A percentile compares a stretch with the other conserved stretches of the same genome.
phyloP scores from a whole-genome alignment of 176 grass and related monocot genomes.

The Oryza nivara region DNA sequence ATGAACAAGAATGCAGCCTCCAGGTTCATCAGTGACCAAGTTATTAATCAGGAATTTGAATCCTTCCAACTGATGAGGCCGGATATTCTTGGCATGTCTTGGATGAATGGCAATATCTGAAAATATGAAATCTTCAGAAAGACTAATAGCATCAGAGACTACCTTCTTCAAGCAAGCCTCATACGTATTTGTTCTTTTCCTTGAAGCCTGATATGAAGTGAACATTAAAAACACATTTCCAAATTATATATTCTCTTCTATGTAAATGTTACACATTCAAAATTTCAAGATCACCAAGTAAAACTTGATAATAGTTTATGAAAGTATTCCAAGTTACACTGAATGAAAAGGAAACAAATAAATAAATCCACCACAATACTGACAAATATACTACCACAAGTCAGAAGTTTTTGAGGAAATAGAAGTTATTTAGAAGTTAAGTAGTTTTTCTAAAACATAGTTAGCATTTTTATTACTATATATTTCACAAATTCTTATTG shows the following conservation, averaged over 20 bases:
- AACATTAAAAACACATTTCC: constrained; percentile 24
- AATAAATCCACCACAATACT: neutral
- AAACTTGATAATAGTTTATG: neutral
- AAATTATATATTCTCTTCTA: constrained; percentile 3
- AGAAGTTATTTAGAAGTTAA: neutral
- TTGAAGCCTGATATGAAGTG: constrained; percentile 57
- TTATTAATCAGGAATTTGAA: constrained; percentile 94
- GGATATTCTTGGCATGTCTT: constrained; percentile 64
- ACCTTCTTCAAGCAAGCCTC: constrained; percentile 37
- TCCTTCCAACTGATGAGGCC: constrained; percentile 67
- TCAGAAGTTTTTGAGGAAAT: neutral
- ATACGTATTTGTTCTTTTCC: constrained; percentile 41
- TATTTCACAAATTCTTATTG: neutral
- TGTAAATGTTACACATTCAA: neutral
- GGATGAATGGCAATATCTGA: constrained; percentile 72
- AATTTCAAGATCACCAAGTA: constrained; percentile 3
- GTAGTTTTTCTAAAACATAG: neutral
- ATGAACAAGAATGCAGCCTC: constrained; percentile 96
- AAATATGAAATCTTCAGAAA: constrained; percentile 61
- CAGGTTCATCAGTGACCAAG: constrained; percentile 68
- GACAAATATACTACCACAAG: neutral
- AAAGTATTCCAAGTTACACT: neutral
- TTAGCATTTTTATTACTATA: neutral
- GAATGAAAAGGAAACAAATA: neutral
- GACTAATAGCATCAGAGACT: constrained; percentile 46